Base-by-base conservation (phyloP, 768 basidiomycete species). In the Tremella mesenterica region DNA sequence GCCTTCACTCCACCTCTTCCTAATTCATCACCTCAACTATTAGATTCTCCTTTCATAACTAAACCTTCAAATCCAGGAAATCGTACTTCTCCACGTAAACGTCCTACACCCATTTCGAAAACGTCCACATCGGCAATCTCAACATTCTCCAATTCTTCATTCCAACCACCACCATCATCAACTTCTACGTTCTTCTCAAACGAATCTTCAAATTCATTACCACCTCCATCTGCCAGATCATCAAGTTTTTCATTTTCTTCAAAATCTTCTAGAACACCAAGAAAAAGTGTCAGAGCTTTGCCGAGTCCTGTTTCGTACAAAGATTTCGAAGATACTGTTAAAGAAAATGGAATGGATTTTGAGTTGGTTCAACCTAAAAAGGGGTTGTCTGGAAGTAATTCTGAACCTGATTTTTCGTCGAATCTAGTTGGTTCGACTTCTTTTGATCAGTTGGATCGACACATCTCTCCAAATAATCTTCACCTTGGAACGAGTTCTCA, bases 291-390 rank as follows among this genome's bases (percentile, higher is more conserved):
- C 2, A 21, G 53, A 34, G 44, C 56, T 1, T 51, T 67, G 4
- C 59, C 63, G 1, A 57, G 54, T 23, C 65, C 65, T 2, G 63
- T 69, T 4, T 54, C 51, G 20, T 60, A 69, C 50, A 66, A 66
- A 44, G 67, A 69, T 45, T 69, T 53, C 39, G 65, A 66, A 28
- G 65, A 66, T 25, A 69, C 67, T 5, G 56, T 69, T 54, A 66
- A 69, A 58, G 64, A 62, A 10, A 61, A 64, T 34, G 67, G 67
- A 16, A 53, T 69, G 46, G 65, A 69, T 30, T 69, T 69, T 48
- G 67, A 69, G 49, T 46, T 69, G 10, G 52, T 69, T 23, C 64
- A 69, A 38, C 65, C 67, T 3, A 55, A 45, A 13, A 58, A 53
- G 41, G n/a, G n/a, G n/a, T n/a, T n/a, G 36, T 34, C 26, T 38